Percentiles rank a stretch among this genome's conserved stretches.
Conservation (phyloP, 805 yeast genomes). For the Metschnikowia rubicola region DNA sequence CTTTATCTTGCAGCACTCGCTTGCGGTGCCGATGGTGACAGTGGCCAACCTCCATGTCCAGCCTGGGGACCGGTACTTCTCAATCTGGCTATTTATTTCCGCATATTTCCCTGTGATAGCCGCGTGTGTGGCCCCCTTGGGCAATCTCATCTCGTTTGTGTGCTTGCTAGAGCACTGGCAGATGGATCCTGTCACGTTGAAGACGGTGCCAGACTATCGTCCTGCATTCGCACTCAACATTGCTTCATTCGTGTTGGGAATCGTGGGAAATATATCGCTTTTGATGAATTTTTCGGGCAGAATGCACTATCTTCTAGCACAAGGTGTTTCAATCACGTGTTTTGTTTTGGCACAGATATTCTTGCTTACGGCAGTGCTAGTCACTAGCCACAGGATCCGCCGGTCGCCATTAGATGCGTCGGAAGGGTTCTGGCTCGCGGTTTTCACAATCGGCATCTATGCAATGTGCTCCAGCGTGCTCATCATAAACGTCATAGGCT, state of each 20-base stretch:
- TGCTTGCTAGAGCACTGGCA: slow-evolving; percentile 74
- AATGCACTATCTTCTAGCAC: slow-evolving; percentile 58
- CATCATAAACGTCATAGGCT: slow-evolving; percentile 60
- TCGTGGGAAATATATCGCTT: slow-evolving; percentile 64
- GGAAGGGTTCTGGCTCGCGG: slow-evolving; percentile 80
- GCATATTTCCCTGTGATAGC: slow-evolving; percentile 71
- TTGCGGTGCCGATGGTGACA: slow-evolving; percentile 31
- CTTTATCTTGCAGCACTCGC: slow-evolving; percentile 26
- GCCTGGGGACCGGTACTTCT: slow-evolving; percentile 36
- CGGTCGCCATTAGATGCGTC: slow-evolving; percentile 23
- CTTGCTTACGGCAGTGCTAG: slow-evolving; percentile 47
- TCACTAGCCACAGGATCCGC: slow-evolving; percentile 23
- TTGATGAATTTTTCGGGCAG: slow-evolving; percentile 64
- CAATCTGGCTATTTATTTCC: slow-evolving; percentile 64
- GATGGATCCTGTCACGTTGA: slow-evolving; percentile 21
- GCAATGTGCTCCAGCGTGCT: slow-evolving; percentile 52
- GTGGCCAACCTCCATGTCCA: slow-evolving; percentile 29
- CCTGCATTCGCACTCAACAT: slow-evolving; percentile 54
- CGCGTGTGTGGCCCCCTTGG: slow-evolving; percentile 76
- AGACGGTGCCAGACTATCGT: slow-evolving; percentile 29
- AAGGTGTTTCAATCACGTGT: slow-evolving; percentile 55
- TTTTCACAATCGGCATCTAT: slow-evolving; percentile 61
- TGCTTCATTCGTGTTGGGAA: slow-evolving; percentile 60
- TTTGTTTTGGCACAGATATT: slow-evolving; percentile 61
- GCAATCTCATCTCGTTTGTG: slow-evolving; percentile 69